phyloP scores from a whole-genome alignment of 805 yeast species.

The Wickerhamiella azyma region DNA sequence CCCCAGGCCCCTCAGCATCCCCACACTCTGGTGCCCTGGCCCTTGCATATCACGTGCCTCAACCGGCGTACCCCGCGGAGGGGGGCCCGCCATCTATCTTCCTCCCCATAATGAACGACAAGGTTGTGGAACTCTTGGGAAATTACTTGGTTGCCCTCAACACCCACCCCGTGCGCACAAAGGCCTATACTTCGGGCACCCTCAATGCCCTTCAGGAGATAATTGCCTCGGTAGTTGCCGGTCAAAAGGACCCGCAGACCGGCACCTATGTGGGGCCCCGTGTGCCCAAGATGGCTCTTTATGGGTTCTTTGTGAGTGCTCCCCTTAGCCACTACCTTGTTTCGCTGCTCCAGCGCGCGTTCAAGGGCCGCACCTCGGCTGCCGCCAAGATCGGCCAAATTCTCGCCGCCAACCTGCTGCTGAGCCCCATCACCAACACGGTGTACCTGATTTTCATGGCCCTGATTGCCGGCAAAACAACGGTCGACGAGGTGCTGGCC shows the following conservation, averaged over 20 bases:
- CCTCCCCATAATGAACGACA: conserved; percentile 3
- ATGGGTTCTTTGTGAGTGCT: conserved; percentile 27
- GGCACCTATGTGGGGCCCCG: conserved; percentile 25
- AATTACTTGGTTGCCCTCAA: conserved; percentile 20
- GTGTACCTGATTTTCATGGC: conserved; percentile 26
- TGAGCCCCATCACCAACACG: conserved; percentile 25
- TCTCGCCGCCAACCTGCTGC: conserved; percentile 24
- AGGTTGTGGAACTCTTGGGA: conserved; percentile 11
- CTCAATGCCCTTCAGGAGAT: conserved; percentile 26
- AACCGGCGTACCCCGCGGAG: background rate
- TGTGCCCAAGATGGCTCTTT: conserved; percentile 28
- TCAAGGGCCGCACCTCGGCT: conserved; percentile 22
- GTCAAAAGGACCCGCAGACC: conserved; percentile 26
- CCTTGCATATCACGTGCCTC: background rate
- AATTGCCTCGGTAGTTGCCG: conserved; percentile 26
- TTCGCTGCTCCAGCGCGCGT: conserved; percentile 24
- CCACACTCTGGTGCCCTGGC: too few species aligned
- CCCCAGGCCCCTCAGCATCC: too few species aligned
- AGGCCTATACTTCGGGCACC: conserved; percentile 26
- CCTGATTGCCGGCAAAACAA: conserved; percentile 27
- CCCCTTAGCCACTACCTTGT: conserved; percentile 28
- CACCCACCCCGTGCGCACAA: conserved; percentile 25
- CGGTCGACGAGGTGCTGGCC: conserved; percentile 19
- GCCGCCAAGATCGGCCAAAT: conserved; percentile 25
- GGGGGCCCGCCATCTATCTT: background rate